These are phyloP conservation scores for Capsicum baccatum DNA, from an alignment of 257 asterid species.

Conservation along the genomic window DNA sequence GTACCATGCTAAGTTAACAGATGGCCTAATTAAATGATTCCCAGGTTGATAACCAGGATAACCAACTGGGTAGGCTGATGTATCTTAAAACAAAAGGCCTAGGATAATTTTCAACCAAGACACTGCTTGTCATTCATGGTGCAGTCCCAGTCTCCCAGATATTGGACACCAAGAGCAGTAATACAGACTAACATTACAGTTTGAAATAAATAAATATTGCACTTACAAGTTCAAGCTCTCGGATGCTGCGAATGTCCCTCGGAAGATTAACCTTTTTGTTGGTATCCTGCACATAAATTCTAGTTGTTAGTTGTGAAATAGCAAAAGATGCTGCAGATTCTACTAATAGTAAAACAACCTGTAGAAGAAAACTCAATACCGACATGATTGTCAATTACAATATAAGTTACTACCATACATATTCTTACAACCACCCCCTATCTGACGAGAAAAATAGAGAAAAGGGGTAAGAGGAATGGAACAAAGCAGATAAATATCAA, in stretches of 20 bases:
- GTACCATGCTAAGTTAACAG: not conserved
- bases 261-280: slow-evolving; percentile 82
- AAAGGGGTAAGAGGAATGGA: slow-evolving; percentile 8
- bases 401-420: not conserved
- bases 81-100: not conserved
- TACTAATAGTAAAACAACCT: not conserved
- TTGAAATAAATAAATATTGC: slow-evolving; percentile 31
- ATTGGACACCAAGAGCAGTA: slow-evolving; percentile 12
- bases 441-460: slow-evolving; percentile 15
- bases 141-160: not conserved
- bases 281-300: slow-evolving; percentile 70
- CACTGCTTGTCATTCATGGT: not conserved
- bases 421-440: slow-evolving; percentile 1
- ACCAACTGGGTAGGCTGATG: slow-evolving; percentile 17
- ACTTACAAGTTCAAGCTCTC: slow-evolving; percentile 92
- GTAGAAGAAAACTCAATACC: not conserved
- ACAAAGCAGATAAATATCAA: slow-evolving; percentile 13
- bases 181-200: not conserved
- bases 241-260: slow-evolving; percentile 85
- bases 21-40: not conserved
- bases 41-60: slow-evolving; percentile 11
- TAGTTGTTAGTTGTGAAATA: slow-evolving; percentile 36
- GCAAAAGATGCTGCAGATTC: not conserved
- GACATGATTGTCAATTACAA: not conserved
- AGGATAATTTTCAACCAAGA: not conserved